Evolutionary conservation across 2,329 filamentous ascomycete genomes (phyloP).

Genomic region (Fusarium aywerte): DNA sequence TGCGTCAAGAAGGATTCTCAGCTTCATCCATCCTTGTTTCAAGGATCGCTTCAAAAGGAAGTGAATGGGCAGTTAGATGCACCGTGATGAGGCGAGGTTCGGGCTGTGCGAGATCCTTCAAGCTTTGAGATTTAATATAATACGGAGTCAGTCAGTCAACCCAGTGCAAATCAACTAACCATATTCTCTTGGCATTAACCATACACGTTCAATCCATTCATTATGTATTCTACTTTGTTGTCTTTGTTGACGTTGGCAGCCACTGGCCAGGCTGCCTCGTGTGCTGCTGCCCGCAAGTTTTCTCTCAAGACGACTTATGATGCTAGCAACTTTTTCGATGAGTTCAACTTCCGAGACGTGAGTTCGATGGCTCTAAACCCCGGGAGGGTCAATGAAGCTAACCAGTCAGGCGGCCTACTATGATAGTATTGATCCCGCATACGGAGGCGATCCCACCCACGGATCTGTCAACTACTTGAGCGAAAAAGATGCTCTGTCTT

Average conservation of each 20-base stretch:
- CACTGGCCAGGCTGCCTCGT: not conserved
- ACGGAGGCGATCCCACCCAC: slow-evolving; percentile 66
- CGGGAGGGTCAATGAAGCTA: not conserved
- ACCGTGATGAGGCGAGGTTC: not conserved
- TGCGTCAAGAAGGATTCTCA: slow-evolving; percentile 1
- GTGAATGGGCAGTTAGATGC: not conserved
- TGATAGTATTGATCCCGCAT: slow-evolving; percentile 30
- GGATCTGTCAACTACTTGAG: slow-evolving; percentile 71
- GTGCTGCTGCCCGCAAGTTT: slow-evolving; percentile 4
- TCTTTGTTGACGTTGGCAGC: not conserved
- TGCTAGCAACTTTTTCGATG: slow-evolving; percentile 57
- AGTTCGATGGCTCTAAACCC: not conserved
- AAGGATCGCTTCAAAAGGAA: not conserved
- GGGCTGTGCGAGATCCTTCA: slow-evolving; percentile 2
- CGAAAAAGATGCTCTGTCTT: slow-evolving; percentile 47
- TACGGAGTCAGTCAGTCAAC: not conserved
- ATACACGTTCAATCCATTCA: not conserved
- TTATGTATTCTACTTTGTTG: slow-evolving; percentile 1
- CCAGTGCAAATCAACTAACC: not conserved
- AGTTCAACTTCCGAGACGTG: slow-evolving; percentile 53
- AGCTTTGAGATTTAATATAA: not conserved
- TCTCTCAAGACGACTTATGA: slow-evolving; percentile 28
- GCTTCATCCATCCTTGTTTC: not conserved
- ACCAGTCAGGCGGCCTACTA: slow-evolving; percentile 12
- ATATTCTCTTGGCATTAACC: not conserved